Conservation (phyloP, 306 rosid genomes). For the Trifolium pratense region DNA sequence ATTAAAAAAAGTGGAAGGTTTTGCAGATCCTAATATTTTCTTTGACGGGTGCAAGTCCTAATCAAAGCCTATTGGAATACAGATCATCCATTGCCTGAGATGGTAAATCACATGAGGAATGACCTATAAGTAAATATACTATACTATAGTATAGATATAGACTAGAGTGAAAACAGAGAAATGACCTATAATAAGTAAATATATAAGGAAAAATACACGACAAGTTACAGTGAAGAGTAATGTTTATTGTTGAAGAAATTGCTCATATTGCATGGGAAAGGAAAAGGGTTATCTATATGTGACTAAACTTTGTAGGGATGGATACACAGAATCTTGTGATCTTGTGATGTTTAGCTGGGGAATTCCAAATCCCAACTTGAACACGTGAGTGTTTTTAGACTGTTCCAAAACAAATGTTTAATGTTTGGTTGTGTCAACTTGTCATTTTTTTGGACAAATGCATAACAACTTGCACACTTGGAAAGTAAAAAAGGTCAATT, state of each 20-base stretch:
- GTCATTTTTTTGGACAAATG: constrained; percentile 11
- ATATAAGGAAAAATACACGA: background rate
- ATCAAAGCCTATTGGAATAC: background rate
- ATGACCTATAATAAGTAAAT: background rate
- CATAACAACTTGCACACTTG: background rate
- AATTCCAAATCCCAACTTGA: constrained; percentile 43
- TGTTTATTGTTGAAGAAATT: background rate
- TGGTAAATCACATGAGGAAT: constrained; percentile 44
- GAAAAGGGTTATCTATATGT: constrained; percentile 34
- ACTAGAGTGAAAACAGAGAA: constrained; percentile 12
- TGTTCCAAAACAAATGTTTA: constrained; percentile 30
- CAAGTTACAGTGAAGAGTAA: background rate
- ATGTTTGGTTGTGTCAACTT: constrained; percentile 26
- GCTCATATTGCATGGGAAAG: constrained; percentile 31
- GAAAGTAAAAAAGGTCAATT: background rate
- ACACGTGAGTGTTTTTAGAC: constrained; percentile 32
- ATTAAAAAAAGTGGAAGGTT: no score
- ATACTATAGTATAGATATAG: background rate
- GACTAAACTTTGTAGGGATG: constrained; percentile 15
- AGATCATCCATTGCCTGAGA: constrained; percentile 17
- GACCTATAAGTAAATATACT: no score
- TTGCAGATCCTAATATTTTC: no score
- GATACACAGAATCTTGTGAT: constrained; percentile 38
- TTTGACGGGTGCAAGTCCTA: no score
- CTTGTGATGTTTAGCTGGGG: constrained; percentile 37